Evolutionary conservation across 352 stramenopile genomes (phyloP).

Genomic region (Globisporangium apiculatum): DNA sequence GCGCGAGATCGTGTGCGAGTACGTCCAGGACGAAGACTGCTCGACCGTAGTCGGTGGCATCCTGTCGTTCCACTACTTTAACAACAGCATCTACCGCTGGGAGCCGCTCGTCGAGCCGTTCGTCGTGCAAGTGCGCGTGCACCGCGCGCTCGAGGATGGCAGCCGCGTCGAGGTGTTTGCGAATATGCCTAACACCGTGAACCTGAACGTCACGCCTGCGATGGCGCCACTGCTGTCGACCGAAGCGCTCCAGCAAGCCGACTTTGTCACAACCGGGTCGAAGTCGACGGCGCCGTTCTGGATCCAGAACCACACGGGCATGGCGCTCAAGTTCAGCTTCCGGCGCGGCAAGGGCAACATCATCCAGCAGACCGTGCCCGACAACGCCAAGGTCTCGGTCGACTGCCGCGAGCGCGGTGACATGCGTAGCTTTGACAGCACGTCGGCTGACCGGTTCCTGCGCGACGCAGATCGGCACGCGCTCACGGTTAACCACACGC

Average conservation of each 20-base stretch:
- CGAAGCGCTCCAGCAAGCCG: constrained; percentile 69
- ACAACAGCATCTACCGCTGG: constrained; percentile 89
- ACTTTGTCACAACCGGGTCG: constrained; percentile 81
- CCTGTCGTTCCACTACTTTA: constrained; percentile 85
- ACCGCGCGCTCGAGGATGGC: constrained; percentile 62
- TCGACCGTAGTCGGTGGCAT: constrained; percentile 74
- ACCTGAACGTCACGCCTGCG: constrained; percentile 83
- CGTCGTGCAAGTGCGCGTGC: constrained; percentile 64
- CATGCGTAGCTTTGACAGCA: constrained; percentile 85
- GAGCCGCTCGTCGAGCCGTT: constrained; percentile 84
- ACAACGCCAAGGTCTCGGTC: constrained; percentile 68
- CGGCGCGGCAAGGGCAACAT: constrained; percentile 67
- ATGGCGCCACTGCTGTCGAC: constrained; percentile 82
- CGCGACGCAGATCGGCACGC: constrained; percentile 61
- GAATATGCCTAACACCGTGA: constrained; percentile 80
- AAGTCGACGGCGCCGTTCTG: constrained; percentile 87
- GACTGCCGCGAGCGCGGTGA: constrained; percentile 83
- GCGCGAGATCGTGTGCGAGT: constrained; percentile 84
- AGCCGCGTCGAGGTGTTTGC: constrained; percentile 72
- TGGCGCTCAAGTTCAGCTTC: constrained; percentile 84
- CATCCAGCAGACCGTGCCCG: constrained; percentile 66
- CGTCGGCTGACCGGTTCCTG: constrained; percentile 68
- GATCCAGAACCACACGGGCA: constrained; percentile 84
- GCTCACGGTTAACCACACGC: constrained; percentile 79
- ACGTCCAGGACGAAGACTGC: constrained; percentile 80